Percentiles rank a stretch among this genome's conserved stretches.
These are phyloP conservation scores for Penicillium alfredii DNA, from an alignment of 495 filamentous ascomycete species.

Conservation along the genomic window DNA sequence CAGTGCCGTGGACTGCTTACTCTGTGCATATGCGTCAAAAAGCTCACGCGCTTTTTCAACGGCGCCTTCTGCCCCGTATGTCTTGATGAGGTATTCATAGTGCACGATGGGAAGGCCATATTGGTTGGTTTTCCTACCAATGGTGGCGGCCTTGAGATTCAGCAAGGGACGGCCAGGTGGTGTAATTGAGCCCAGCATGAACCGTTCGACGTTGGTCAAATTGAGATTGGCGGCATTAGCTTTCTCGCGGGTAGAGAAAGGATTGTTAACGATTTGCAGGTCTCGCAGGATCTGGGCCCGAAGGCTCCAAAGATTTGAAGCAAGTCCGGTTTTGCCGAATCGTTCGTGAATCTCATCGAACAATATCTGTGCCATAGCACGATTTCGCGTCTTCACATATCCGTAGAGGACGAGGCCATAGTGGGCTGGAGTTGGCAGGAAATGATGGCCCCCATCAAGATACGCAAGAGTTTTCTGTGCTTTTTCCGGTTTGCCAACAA, in stretches of 20 bases:
- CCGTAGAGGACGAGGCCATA: slow-evolving; percentile 71
- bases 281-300: slow-evolving; percentile 35
- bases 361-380: slow-evolving; percentile 46
- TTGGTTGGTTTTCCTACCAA: too few species aligned
- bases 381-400: slow-evolving; percentile 46
- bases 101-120: too few species aligned
- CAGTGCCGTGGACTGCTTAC: slow-evolving; percentile 23
- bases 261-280: slow-evolving; percentile 17
- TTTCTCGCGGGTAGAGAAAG: too few species aligned
- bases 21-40: slow-evolving; percentile 45
- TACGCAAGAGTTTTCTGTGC: slow-evolving; percentile 60
- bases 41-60: slow-evolving; percentile 50
- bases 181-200: slow-evolving; percentile 28
- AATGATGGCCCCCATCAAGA: slow-evolving; percentile 50
- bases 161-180: too few species aligned
- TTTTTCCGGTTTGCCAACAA: slow-evolving; percentile 54
- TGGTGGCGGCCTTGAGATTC: too few species aligned
- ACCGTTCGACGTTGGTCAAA: slow-evolving; percentile 32
- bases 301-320: slow-evolving; percentile 43
- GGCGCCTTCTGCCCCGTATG: slow-evolving; percentile 53
- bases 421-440: slow-evolving; percentile 60
- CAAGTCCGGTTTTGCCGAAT: slow-evolving; percentile 37
- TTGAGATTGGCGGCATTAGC: slow-evolving; percentile 6
- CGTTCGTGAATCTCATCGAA: slow-evolving; percentile 47
- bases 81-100: slow-evolving; percentile 55